Conservation (phyloP, 75 land plant species). For the Pinus tabuliformis region DNA sequence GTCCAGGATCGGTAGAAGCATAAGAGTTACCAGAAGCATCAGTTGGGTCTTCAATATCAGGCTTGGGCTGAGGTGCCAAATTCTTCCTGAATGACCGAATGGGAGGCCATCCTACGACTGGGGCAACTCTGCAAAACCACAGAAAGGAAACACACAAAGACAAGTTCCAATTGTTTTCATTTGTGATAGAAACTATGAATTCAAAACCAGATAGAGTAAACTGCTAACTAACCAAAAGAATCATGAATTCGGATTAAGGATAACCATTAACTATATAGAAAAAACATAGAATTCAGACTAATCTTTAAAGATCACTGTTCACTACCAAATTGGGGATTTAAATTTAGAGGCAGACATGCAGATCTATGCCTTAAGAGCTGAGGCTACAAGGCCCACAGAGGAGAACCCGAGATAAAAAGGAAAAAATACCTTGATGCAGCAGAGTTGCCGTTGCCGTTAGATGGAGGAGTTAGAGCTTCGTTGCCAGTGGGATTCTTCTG, state of each 20-base stretch:
- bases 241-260: not conserved
- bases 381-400: not conserved
- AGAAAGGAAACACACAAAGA: not conserved
- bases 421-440: not conserved
- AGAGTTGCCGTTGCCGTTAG: not conserved
- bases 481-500: conserved; percentile 4
- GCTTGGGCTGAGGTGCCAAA: conserved; percentile 6
- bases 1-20: conserved; percentile 11
- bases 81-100: conserved; percentile 47
- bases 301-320: not conserved
- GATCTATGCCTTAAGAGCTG: not conserved
- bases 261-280: not conserved
- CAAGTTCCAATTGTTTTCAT: not conserved
- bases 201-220: not conserved
- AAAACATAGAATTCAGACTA: not conserved
- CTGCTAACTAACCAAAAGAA: not conserved
- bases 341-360: not conserved
- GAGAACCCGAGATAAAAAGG: too few species aligned
- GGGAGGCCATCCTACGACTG: conserved; percentile 72
- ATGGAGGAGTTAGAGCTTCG: not conserved
- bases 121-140: conserved; percentile 11
- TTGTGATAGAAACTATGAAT: not conserved
- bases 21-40: conserved; percentile 24
- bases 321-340: not conserved
- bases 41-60: conserved; percentile 14